Evolutionary conservation across 305 asterid species (phyloP), one percentile per base, ranked within the genome.

Genomic region (Fraxinus albicans): DNA sequence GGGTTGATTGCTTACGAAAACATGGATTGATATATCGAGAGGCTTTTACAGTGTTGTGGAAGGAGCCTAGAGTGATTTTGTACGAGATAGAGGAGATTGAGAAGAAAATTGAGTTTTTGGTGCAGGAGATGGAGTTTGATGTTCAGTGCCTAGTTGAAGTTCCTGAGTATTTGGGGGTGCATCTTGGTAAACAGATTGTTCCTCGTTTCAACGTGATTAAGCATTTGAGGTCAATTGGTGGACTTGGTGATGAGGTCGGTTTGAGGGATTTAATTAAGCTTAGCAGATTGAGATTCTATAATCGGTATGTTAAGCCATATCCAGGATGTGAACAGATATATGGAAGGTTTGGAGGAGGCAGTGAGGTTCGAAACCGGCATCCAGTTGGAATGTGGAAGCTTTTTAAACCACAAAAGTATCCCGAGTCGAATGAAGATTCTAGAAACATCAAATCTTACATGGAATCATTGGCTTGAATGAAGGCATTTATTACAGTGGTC

Each of bases 371-470:
- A 73, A 89, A 58, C 38, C 88, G 85, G 25, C 97, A 91, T 84
- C 95, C 97, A 2, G 87, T 87, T 72, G 99, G 97, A 72, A 80
- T 95, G 95, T 95, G 98, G 99, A 95, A 91, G 89, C 96, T 93
- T 79, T 94, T 95, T 72, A 84, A 23, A 87, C 99, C 98, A 34
- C 86, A 84, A 6, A 83, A 81, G 86, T 82, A 86, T 88, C 87
- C 83, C 0, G 77, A 83, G 77, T 86, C 92, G 17, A 58, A 36
- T 17, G 85, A 92, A 50, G 98, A 93, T 87, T 87, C 85, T 60
- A 79, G 80, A 87, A 90, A 88, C 82, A 86, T 95, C 38, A 90
- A 83, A 86, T 88, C 85, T 3, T 87, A 74, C 58, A 85, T 91
- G 88, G 89, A 91, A 53, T 87, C 95, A 2, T 76, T 91, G 87